Evolutionary conservation across 345 rosid genomes (phyloP).

Genomic region (Citrus inodora): DNA sequence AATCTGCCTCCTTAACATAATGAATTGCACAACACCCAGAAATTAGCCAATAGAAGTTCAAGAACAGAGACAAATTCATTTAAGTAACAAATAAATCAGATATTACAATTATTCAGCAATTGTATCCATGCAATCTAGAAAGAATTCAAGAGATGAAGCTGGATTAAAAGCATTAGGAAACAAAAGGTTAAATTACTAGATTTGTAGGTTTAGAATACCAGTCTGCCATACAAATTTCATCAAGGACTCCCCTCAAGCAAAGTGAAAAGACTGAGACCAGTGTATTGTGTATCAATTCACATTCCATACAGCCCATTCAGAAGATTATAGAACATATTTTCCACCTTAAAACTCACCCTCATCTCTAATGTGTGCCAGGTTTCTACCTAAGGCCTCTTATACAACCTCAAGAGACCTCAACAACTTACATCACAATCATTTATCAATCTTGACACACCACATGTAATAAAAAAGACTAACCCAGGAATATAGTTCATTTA

Average conservation of each 20-base stretch:
- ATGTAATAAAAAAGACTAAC: neutral
- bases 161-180: neutral
- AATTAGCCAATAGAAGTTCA: neutral
- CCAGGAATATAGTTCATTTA: neutral
- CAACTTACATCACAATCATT: neutral
- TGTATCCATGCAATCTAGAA: neutral
- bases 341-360: neutral
- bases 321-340: neutral
- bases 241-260: neutral
- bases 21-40: slow-evolving; percentile 2
- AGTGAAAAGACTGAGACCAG: neutral
- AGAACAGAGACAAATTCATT: neutral
- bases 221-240: neutral
- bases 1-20: slow-evolving; percentile 67
- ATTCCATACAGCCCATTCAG: neutral
- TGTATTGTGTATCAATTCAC: neutral
- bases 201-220: neutral
- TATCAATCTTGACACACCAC: neutral
- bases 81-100: neutral
- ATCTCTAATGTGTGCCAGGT: neutral
- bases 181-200: neutral
- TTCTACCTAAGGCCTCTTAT: neutral
- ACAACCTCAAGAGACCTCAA: neutral
- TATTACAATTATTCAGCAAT: neutral
- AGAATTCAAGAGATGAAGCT: neutral